Evolutionary conservation across 192 early-diverging fungal species (phyloP), one percentile per base, ranked within the genome.

Genomic region (Entomortierella chlamydospora): DNA sequence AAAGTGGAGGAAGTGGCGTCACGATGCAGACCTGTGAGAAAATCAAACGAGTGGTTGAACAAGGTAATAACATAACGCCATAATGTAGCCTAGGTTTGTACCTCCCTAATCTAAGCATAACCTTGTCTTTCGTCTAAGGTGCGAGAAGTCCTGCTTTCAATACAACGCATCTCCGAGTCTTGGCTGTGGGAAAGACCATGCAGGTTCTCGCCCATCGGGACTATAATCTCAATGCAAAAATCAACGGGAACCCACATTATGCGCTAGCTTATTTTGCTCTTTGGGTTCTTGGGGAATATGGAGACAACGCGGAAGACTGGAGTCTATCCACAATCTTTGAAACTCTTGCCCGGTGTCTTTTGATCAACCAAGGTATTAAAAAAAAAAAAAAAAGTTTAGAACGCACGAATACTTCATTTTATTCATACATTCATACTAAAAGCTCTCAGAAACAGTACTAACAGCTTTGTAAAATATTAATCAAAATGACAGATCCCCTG

Each of bases 241-340:
- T 17, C 2, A 2, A 4, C 15, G 15, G 23, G 26, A 17, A 37
- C 28, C 17, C 55, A 30, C 53, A 43, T 2, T 42, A 31, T 1
- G 22, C 62, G 2, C 23, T 79, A 10, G 68, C 62, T 2, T 79
- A 79, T 25, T 54, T 79, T 50, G 28, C 55, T 4, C 23, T 70
- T 2, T 79, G 76, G 76, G 18, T 66, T 0, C 56, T 79, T 7
- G 76, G 76, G 7, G 76, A 65, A n/a, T 79, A 70, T 60, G 76
- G 65, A 9, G 55, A 70, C 2, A 60, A 47, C 26, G 51, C 63
- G 1, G 56, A 61, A 2, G 68, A 66, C 15, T 52, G 31, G 29
- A 52, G 20, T 9, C 6, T 70, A 22, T 7, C 57, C 6, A 60
- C 68, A 0, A 49, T 70, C 22, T 18, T 70, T 39, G 57, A 63